Conservation (phyloP, 257 asterid genomes). For the Fraxinus pennsylvanica region DNA sequence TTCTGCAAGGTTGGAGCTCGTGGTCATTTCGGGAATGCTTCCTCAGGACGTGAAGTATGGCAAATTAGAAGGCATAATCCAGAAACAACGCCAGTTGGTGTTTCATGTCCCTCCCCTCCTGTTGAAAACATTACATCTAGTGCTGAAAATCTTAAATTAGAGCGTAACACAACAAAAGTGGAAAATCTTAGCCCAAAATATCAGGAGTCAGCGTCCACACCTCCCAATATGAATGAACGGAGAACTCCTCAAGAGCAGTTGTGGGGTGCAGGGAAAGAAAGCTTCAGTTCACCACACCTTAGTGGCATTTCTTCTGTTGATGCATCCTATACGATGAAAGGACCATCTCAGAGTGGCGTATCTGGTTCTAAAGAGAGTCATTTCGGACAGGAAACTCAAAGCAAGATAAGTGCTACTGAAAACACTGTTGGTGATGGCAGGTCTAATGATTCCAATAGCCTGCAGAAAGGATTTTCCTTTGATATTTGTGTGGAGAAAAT, state of each 20-base stretch:
- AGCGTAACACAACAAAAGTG: conserved; percentile 16
- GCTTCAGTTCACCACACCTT: conserved; percentile 4
- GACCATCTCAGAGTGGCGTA: conserved; percentile 7
- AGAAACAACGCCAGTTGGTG: conserved; percentile 23
- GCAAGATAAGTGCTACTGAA: conserved; percentile 31
- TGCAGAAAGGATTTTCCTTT: conserved; percentile 25
- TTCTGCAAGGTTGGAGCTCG: conserved; percentile 33
- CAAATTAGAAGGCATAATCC: conserved; percentile 16
- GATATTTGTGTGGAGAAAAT: conserved; percentile 56
- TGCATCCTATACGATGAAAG: background rate
- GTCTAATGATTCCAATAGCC: conserved; percentile 28
- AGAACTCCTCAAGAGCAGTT: conserved; percentile 6
- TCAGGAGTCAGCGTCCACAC: background rate
- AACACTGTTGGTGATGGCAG: conserved; percentile 25
- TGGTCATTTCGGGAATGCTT: conserved; percentile 15
- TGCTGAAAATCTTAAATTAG: conserved; percentile 18
- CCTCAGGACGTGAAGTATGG: conserved; percentile 20
- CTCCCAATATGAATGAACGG: conserved; percentile 20
- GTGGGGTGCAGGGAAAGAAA: conserved; percentile 13
- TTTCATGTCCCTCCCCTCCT: conserved; percentile 18
- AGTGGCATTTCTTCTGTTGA: conserved; percentile 19
- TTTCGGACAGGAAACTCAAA: conserved; percentile 22
- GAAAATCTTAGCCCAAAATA: conserved; percentile 22
- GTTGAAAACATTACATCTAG: conserved; percentile 15
- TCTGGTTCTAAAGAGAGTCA: conserved; percentile 17